Percentiles rank a stretch among this genome's conserved stretches.
Evolutionary conservation across 805 yeast genomes (phyloP).

Genomic region (Ogataea thermomethanolica): DNA sequence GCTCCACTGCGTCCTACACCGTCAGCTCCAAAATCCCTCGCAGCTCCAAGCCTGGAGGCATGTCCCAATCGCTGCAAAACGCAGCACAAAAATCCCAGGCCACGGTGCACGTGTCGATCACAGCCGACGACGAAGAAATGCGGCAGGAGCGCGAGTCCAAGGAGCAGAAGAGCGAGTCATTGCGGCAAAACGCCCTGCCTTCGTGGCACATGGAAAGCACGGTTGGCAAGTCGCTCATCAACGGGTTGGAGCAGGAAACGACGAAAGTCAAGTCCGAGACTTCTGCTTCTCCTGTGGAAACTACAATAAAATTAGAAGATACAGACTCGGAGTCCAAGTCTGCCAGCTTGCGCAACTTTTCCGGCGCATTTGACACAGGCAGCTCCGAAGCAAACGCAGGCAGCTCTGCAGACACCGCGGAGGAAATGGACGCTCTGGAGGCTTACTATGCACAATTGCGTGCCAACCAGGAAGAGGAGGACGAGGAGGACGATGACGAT

Average conservation of each 20-base stretch:
- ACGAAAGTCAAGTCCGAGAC: constrained; percentile 30
- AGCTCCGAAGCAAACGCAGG: constrained; percentile 16
- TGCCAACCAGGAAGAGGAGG: constrained; percentile 61
- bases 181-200: constrained; percentile 92
- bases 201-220: constrained; percentile 95
- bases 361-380: constrained; percentile 8
- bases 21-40: constrained; percentile 42
- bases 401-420: constrained; percentile 47
- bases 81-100: constrained; percentile 60
- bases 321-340: constrained; percentile 6
- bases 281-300: constrained; percentile 12
- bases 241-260: constrained; percentile 49
- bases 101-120: constrained; percentile 82
- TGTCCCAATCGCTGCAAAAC: constrained; percentile 31
- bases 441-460: constrained; percentile 77
- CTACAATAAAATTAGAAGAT: constrained; percentile 18
- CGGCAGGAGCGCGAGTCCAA: constrained; percentile 61
- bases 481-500: constrained; percentile 49
- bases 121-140: constrained; percentile 75
- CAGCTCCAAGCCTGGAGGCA: constrained; percentile 19
- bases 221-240: constrained; percentile 65
- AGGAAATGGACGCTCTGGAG: constrained; percentile 69
- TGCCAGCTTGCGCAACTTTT: constrained; percentile 3
- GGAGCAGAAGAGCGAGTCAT: constrained; percentile 63
- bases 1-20: constrained; percentile 65